Evolutionary conservation across 2,329 filamentous ascomycete species (phyloP).

Genomic region (Coniochaeta sp.): DNA sequence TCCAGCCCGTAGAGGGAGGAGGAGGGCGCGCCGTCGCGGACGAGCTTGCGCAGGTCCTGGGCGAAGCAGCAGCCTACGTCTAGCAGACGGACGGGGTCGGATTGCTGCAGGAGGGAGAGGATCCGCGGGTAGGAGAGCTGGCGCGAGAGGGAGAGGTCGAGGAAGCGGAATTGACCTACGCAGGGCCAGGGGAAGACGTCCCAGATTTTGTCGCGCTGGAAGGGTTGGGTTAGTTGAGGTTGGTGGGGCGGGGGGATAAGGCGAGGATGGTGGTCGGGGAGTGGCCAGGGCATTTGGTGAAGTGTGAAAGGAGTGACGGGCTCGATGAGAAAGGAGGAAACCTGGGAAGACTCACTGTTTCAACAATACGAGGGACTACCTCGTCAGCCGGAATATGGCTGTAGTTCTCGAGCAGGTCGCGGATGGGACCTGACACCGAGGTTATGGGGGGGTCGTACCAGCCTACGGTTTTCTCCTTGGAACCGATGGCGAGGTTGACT

Average conservation of each 20-base stretch:
- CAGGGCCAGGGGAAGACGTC: slow-evolving; percentile 9
- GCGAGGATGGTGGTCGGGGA: not conserved
- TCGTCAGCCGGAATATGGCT: slow-evolving; percentile 8
- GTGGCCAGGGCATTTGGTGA: no score
- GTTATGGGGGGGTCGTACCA: slow-evolving; percentile 9
- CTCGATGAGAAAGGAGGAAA: not conserved
- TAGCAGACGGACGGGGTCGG: slow-evolving; percentile 5
- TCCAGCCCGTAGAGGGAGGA: slow-evolving; percentile 7
- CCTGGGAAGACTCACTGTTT: slow-evolving; percentile 5
- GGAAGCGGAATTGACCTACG: slow-evolving; percentile 11
- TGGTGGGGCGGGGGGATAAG: not conserved
- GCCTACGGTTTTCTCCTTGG: slow-evolving; percentile 7
- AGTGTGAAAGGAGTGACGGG: no score
- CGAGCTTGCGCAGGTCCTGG: slow-evolving; percentile 11
- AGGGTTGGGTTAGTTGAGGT: not conserved
- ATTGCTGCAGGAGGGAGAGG: not conserved
- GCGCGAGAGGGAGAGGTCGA: slow-evolving; percentile 6
- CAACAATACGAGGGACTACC: slow-evolving; percentile 10
- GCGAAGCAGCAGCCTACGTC: slow-evolving; percentile 10
- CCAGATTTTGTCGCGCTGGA: slow-evolving; percentile 7
- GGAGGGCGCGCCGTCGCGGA: slow-evolving; percentile 6
- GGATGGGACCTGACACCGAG: slow-evolving; percentile 2
- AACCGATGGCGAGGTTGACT: slow-evolving; percentile 3
- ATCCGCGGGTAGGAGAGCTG: slow-evolving; percentile 4
- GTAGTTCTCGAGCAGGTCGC: slow-evolving; percentile 11